These are phyloP conservation scores for Phoenix roebelenii DNA, from an alignment of 176 grass and related monocot genomes.

Conservation along the genomic window DNA sequence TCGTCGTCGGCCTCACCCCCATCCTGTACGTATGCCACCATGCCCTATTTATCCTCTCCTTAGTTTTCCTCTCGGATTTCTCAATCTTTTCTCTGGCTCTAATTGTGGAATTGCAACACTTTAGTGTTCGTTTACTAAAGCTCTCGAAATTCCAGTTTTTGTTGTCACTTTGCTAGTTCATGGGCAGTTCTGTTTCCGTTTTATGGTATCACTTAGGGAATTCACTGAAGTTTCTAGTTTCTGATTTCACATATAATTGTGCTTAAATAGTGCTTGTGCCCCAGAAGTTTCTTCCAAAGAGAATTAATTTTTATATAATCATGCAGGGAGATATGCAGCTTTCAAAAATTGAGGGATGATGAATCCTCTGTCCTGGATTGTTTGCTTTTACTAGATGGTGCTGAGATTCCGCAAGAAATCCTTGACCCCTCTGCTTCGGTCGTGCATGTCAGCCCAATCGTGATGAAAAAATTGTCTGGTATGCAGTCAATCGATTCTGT, in stretches of 20 bases:
- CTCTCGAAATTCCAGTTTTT: too few species aligned
- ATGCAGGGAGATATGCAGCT: constrained; percentile 56
- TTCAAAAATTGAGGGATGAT: constrained; percentile 24
- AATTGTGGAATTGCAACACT: not conserved
- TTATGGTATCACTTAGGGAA: too few species aligned
- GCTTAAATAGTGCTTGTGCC: too few species aligned
- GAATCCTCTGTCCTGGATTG: constrained; percentile 29
- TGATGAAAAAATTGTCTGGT: constrained; percentile 88
- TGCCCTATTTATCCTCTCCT: not conserved
- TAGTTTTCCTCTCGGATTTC: not conserved
- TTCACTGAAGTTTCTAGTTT: too few species aligned
- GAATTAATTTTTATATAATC: not conserved
- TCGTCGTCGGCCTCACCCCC: constrained; percentile 67
- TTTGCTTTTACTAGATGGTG: constrained; percentile 56
- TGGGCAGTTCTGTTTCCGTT: too few species aligned
- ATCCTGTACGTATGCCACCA: constrained; percentile 38
- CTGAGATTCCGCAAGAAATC: constrained; percentile 27
- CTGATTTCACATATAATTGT: too few species aligned
- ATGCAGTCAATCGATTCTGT: constrained; percentile 76
- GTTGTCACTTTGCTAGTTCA: too few species aligned
- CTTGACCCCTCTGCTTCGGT: constrained; percentile 21
- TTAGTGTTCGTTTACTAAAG: too few species aligned
- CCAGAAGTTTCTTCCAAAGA: too few species aligned
- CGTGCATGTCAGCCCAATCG: constrained; percentile 38
- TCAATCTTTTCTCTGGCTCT: not conserved